Evolutionary conservation across 192 early-diverging fungal species (phyloP).

Genomic region (Backusella mclennaniae): DNA sequence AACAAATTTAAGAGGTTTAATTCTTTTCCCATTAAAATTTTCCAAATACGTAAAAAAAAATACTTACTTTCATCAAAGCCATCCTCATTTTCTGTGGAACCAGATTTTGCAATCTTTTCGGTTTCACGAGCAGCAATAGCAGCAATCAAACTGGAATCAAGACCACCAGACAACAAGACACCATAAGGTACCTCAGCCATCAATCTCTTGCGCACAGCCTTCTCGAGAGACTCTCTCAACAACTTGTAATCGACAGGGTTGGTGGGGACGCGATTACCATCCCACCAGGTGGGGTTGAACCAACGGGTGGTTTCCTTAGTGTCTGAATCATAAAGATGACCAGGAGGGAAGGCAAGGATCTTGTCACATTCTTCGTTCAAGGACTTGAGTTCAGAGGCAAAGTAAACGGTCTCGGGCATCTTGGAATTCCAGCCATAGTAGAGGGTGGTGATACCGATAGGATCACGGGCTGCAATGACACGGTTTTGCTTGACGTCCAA

Average conservation of each 20-base stretch:
- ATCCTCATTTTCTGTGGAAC: conserved; percentile 48
- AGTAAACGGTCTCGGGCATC: conserved; percentile 86
- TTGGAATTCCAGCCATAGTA: conserved; percentile 89
- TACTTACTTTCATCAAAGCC: conserved; percentile 56
- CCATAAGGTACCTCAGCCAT: conserved; percentile 99
- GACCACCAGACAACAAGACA: conserved; percentile 90
- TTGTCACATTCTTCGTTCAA: conserved; percentile 97
- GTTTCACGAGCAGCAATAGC: conserved; percentile 89
- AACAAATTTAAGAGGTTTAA: background rate
- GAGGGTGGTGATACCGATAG: conserved; percentile 97
- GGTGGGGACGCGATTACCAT: conserved; percentile 53
- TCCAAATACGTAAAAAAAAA: background rate
- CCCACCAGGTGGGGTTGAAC: conserved; percentile 93
- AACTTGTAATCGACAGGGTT: conserved; percentile 62
- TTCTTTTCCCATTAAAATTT: background rate
- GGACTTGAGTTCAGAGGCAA: conserved; percentile 94
- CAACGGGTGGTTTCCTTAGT: conserved; percentile 80
- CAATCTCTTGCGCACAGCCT: conserved; percentile 90
- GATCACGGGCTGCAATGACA: conserved; percentile 92
- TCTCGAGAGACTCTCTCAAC: conserved; percentile 80
- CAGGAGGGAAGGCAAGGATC: conserved; percentile 97
- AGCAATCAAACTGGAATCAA: conserved; percentile 95
- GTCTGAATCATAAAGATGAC: conserved; percentile 85
- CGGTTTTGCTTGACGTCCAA: conserved; percentile 80
- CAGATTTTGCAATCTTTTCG: conserved; percentile 56